Evolutionary conservation across 257 asterid genomes (phyloP), one percentile per base, ranked within the genome.

Genomic region (Solanum virginianum): DNA sequence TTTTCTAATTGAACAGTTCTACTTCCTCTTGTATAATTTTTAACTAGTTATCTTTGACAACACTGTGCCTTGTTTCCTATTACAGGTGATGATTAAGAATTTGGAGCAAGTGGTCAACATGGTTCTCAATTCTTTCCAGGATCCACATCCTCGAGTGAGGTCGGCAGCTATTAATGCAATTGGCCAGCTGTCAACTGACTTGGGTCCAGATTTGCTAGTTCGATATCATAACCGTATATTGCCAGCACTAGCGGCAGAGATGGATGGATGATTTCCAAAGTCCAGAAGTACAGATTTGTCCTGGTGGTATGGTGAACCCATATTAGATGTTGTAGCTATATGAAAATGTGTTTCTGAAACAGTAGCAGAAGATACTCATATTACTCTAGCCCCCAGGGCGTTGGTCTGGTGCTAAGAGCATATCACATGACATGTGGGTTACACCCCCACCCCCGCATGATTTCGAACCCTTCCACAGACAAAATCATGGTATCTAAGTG

Each of bases 81-180:
- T 87, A 11, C 83, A 97, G 99, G 98, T 97, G 87, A 97, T 97
- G 98, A 87, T 89, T 87, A 97, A 91, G 88, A 94, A 90, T 89
- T 90, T 95, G 87, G 97, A 92, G 88, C 98, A 95, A 90, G 93
- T 95, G 85, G 93, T 97, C 80, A 92, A 85, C 88, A 97, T 97
- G 99, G 98, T 97, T 85, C 88, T 97, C 91, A 94, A 91, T 88
- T 94, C 98, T 68, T 94, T 97, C 89, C 98, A 95, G 91, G 95
- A 94, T 88, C 98, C 94, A 80, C 99, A 95, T 83, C 98, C 99
- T n/a, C 97, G 99, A 43, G 99, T 90, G 84, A 91, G 98, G 81
- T 97, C 98, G 99, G 98, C 98, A 24, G 99, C 99, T 65, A 95
- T 97, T 71, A 97, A 97, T 91, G 99, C 99, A 60, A 91, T 97